Conservation (phyloP, 768 basidiomycete species). For the Paxillus ammoniavirescens region DNA sequence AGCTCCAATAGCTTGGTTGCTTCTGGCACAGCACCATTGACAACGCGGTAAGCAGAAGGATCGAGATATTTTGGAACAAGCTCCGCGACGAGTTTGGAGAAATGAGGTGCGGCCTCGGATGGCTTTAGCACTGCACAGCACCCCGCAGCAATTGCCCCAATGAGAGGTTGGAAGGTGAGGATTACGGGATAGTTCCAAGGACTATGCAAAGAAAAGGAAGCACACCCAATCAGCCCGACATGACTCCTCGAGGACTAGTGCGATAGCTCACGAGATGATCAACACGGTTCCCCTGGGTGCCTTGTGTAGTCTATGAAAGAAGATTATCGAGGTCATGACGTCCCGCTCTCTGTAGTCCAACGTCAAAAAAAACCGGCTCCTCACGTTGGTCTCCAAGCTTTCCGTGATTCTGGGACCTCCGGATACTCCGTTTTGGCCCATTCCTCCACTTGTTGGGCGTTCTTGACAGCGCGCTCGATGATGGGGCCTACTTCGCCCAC, state of each 20-base stretch:
- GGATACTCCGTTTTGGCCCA: slow-evolving; percentile 54
- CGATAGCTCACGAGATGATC: slow-evolving; percentile 51
- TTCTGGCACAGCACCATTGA: slow-evolving; percentile 47
- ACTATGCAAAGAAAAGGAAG: slow-evolving; percentile 26
- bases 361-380: background rate
- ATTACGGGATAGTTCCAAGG: slow-evolving; percentile 70
- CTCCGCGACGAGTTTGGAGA: slow-evolving; percentile 48
- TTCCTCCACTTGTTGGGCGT: slow-evolving; percentile 49
- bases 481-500: slow-evolving; percentile 44
- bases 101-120: slow-evolving; percentile 54
- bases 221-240: background rate
- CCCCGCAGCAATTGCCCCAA: slow-evolving; percentile 75
- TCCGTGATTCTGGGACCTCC: slow-evolving; percentile 40
- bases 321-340: background rate
- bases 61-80: slow-evolving; percentile 59
- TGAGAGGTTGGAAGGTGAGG: slow-evolving; percentile 53
- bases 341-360: too few relatives aligned
- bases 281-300: slow-evolving; percentile 61
- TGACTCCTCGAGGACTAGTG: background rate
- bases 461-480: slow-evolving; percentile 41
- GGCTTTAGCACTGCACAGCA: slow-evolving; percentile 67
- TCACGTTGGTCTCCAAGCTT: slow-evolving; percentile 49
- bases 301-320: slow-evolving; percentile 38
- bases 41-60: slow-evolving; percentile 27
- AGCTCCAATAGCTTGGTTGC: slow-evolving; percentile 30